Evolutionary conservation across 1,139 yeast genomes (phyloP).

Genomic region (Blastobotrys aristatus): DNA sequence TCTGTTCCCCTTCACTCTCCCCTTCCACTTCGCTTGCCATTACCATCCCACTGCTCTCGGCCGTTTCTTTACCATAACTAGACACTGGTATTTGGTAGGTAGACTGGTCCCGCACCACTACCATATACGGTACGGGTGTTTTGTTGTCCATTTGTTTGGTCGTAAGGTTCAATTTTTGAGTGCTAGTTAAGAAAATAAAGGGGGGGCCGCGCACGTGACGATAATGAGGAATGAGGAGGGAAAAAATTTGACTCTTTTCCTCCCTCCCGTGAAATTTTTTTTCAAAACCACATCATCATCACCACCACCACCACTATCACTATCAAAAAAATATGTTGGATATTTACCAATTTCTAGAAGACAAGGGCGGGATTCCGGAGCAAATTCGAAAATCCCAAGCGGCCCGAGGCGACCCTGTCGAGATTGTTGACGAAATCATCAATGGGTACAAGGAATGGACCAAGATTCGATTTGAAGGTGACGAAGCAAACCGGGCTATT

Average conservation of each 20-base stretch:
- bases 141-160: no score
- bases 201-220: not conserved
- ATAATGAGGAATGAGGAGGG: not conserved
- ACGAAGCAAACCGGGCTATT: constrained; percentile 78
- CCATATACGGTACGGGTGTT: constrained; percentile 7
- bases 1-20: not conserved
- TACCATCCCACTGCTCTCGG: not conserved
- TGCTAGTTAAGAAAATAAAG: not conserved
- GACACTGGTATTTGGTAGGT: constrained; percentile 4
- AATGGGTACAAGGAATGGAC: constrained; percentile 90
- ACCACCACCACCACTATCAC: constrained; percentile 2
- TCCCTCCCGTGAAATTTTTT: not conserved
- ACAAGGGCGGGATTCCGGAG: constrained; percentile 95
- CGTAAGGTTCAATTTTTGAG: not conserved
- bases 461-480: constrained; percentile 82
- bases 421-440: constrained; percentile 91
- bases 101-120: constrained; percentile 9
- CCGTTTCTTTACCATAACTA: not conserved
- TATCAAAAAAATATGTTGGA: constrained; percentile 60
- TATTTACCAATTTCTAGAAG: constrained; percentile 83
- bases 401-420: constrained; percentile 93
- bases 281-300: not conserved
- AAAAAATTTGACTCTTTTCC: not conserved
- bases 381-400: constrained; percentile 78
- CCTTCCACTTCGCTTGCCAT: not conserved